These are phyloP conservation scores for Samsoniella hepiali DNA, from an alignment of 2,329 filamentous ascomycete species.

Conservation along the genomic window DNA sequence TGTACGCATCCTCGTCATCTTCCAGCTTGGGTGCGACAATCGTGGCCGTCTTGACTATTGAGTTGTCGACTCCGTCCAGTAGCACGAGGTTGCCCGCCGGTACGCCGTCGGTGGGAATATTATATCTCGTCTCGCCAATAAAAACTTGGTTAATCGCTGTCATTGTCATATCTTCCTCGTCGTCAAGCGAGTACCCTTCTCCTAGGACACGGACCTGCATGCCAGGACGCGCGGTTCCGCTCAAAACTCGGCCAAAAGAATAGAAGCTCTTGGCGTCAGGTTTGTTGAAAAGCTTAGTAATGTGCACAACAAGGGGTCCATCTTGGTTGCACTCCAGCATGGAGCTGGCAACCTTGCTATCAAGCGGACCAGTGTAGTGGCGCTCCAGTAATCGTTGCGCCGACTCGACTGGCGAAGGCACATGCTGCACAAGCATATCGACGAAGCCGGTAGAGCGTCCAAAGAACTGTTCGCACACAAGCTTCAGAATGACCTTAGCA, in stretches of 20 bases:
- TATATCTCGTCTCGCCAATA: slow-evolving; percentile 91
- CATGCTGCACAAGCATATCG: slow-evolving; percentile 87
- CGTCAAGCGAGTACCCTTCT: slow-evolving; percentile 92
- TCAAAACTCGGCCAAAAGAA: slow-evolving; percentile 87
- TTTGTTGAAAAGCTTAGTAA: slow-evolving; percentile 91
- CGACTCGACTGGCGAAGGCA: slow-evolving; percentile 81
- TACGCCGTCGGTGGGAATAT: slow-evolving; percentile 84
- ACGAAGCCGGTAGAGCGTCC: slow-evolving; percentile 86
- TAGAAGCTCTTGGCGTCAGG: slow-evolving; percentile 88
- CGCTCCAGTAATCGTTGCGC: slow-evolving; percentile 73
- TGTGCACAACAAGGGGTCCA: slow-evolving; percentile 84
- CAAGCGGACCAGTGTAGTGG: slow-evolving; percentile 88
- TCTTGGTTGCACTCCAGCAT: slow-evolving; percentile 85
- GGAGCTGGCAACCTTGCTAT: slow-evolving; percentile 73
- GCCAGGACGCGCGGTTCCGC: slow-evolving; percentile 80
- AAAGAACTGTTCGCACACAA: slow-evolving; percentile 95
- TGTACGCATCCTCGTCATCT: slow-evolving; percentile 87
- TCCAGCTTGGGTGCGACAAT: slow-evolving; percentile 77
- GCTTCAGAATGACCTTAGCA: slow-evolving; percentile 79
- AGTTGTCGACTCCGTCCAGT: slow-evolving; percentile 92
- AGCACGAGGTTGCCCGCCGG: slow-evolving; percentile 92
- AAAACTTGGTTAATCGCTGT: slow-evolving; percentile 83
- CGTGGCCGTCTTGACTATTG: slow-evolving; percentile 95
- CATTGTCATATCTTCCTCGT: slow-evolving; percentile 94
- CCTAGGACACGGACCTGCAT: slow-evolving; percentile 86